Evolutionary conservation across 208 protist genomes (phyloP), one percentile per base, ranked within the genome.

Genomic region (Naegleria lovaniensis): DNA sequence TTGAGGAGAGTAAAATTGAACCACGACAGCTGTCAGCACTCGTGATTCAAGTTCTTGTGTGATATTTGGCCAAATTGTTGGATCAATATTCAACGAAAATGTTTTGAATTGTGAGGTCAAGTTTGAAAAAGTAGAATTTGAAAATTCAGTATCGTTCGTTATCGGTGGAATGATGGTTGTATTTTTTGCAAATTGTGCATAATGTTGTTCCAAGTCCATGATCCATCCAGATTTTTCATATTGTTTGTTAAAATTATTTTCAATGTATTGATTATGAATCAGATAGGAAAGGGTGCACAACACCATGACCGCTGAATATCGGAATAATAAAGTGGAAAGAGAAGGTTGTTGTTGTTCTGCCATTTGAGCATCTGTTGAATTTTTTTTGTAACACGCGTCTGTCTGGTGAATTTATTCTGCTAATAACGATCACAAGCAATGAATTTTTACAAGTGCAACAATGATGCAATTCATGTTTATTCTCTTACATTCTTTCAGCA

Each of bases 401-500:
- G n/a, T n/a, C n/a, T n/a, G n/a, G n/a, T n/a, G n/a, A n/a, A n/a
- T n/a, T n/a, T n/a, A n/a, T n/a, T n/a, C n/a, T n/a, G n/a, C n/a
- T n/a, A n/a, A n/a, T n/a, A n/a, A n/a, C n/a, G n/a, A n/a, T n/a
- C n/a, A n/a, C n/a, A n/a, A n/a, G n/a, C n/a, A 48, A 9, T 48
- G 43, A 67, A 67, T 22, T 67, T 15, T 67, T 67, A 67, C 11
- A 67, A 67, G 4, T 29, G 3, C 22, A 4, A 29, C 19, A 1
- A 29, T 29, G 6, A 67, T 29, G 1, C 4, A 22, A 29, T 19
- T 67, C 22, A 15, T 67, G 19, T 3, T 29, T 3, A 67, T 67
- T 19, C 19, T 43, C 29, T 89, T 89, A 89, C 85, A 89, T 89
- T 89, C 85, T 52, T 40, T 89, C 85, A 29, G 51, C 33, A 13